phyloP scores from a whole-genome alignment of 352 stramenopile genomes.

The Phytopythium helicoides region DNA sequence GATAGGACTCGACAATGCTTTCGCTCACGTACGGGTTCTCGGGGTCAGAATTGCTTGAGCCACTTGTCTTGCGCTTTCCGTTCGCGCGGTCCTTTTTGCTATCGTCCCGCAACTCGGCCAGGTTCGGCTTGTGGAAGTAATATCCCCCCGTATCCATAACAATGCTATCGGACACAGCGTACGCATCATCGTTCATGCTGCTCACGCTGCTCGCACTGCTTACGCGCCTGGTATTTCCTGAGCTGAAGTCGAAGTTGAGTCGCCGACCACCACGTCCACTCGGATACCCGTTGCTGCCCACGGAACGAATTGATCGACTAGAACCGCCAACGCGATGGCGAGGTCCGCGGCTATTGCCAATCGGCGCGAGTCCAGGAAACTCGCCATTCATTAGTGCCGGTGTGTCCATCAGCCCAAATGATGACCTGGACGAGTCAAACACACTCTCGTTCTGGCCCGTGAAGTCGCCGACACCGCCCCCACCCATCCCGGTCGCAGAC shows the following conservation, averaged over 20 bases:
- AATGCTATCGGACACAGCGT: conserved; percentile 57
- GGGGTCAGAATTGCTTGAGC: conserved; percentile 3
- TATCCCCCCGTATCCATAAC: conserved; percentile 64
- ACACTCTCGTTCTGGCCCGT: conserved; percentile 21
- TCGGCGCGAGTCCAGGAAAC: not conserved
- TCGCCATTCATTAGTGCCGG: conserved; percentile 7
- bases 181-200: conserved; percentile 46
- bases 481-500: conserved; percentile 10
- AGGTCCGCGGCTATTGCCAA: conserved; percentile 22
- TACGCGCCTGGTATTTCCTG: conserved; percentile 28
- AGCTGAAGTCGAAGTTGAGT: conserved; percentile 32
- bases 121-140: conserved; percentile 54
- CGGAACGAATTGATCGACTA: conserved; percentile 22
- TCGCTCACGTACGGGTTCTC: conserved; percentile 27
- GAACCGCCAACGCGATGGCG: conserved; percentile 14
- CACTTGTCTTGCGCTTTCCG: not conserved
- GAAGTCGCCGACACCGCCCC: conserved; percentile 2
- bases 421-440: conserved; percentile 31
- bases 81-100: conserved; percentile 9
- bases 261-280: conserved; percentile 25
- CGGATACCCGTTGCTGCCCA: conserved; percentile 16
- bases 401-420: conserved; percentile 23
- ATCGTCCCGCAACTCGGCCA: conserved; percentile 7
- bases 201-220: conserved; percentile 46
- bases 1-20: conserved; percentile 58